Base-by-base conservation (phyloP, 257 asterid species). In the Datura wrightii region DNA sequence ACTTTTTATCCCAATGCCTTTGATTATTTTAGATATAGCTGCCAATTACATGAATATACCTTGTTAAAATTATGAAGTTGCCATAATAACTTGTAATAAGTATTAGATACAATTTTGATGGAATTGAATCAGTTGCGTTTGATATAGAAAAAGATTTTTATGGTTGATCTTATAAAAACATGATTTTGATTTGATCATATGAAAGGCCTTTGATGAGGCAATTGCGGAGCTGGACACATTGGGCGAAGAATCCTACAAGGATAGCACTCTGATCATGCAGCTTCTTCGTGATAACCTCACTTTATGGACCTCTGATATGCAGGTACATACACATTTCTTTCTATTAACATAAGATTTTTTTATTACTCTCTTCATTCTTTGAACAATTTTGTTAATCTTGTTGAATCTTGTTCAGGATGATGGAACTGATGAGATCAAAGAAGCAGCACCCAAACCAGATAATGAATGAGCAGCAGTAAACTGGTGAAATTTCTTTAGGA, bases 221-320 rank as follows among this genome's bases (percentile, higher is more conserved):
- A 94, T 95, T 81, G 96, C 98, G 7, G 98, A 95, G 89, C 81
- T 95, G 89, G 98, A 95, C 89, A 93, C 98, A 19, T 93, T 94
- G 60, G 98, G 98, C 71, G 98, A 94, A 91, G 98, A 94, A 63
- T 94, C 98, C 24, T 94, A 94, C 93, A 95, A 93, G 92, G 98
- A 94, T 79, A 95, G 98, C 96, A 95, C 98, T 89, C 86, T 95
- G 85, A 95, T 95, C 84, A 95, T 95, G 98, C 98, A 95, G 90
- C 98, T 95, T 86, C 94, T 95, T 79, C 98, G 98, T 15, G 98
- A 95, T 86, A 95, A 95, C 91, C 95, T 95, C 80, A 95, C 98
- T 66, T 81, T 95, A 89, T 95, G 98, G 98, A 95, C 98, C 58
- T 94, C 98, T 52, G 98, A 95, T 83, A 93, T 93, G 97, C 97